Evolutionary conservation across 176 grass and related monocot genomes (phyloP).

Genomic region (maize (Zea mays)): Zm-B73-REFERENCE-NAM-5.0 NC_050096.1:50547001-50547500

Average conservation of each 20-base stretch:
- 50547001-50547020: constrained; percentile 51
- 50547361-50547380: constrained; percentile 1
- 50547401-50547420: constrained; percentile 46
- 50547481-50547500: constrained; percentile 69
- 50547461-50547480: constrained; percentile 90
- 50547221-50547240: neutral
- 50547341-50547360: constrained; percentile 24
- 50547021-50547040: constrained; percentile 51
- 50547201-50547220: constrained; percentile 10
- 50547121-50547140: neutral
- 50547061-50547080: constrained; percentile 46
- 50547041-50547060: constrained; percentile 44
- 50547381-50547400: constrained; percentile 23
- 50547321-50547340: constrained; percentile 29
- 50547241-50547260: constrained; percentile 24
- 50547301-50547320: constrained; percentile 10
- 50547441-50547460: constrained; percentile 80
- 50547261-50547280: constrained; percentile 11
- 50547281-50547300: constrained; percentile 13
- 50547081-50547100: constrained; percentile 93
- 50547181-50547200: neutral
- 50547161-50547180: constrained; percentile 31
- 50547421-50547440: constrained; percentile 63
- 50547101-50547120: constrained; percentile 31
- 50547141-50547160: constrained; percentile 73